These are phyloP conservation scores for Mycena vulgaris DNA, from an alignment of 768 basidiomycete species.

Conservation along the genomic window DNA sequence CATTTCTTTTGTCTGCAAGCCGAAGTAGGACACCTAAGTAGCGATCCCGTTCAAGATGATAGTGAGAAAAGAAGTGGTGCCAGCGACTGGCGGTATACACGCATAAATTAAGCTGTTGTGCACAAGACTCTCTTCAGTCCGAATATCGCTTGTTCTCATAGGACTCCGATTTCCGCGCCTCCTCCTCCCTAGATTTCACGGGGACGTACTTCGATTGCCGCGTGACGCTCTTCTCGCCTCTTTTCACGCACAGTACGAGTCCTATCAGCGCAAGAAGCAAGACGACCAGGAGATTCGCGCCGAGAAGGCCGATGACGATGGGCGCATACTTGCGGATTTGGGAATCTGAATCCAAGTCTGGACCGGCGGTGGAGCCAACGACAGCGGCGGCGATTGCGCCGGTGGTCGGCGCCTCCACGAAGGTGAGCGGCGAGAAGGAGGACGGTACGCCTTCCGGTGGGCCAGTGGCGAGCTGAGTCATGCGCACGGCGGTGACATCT, in stretches of 20 bases:
- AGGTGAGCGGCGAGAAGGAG: neutral
- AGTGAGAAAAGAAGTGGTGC: no score
- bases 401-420: neutral
- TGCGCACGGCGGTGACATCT: conserved; percentile 6
- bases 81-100: no score
- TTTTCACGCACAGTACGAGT: conserved; percentile 11
- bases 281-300: conserved; percentile 20
- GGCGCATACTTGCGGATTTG: conserved; percentile 21
- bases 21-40: no score
- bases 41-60: no score
- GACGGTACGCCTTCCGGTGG: neutral
- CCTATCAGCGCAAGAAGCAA: conserved; percentile 17
- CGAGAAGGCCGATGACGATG: conserved; percentile 29
- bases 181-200: neutral
- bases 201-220: neutral
- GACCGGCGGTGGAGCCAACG: neutral
- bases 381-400: neutral
- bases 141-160: neutral
- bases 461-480: neutral
- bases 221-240: neutral
- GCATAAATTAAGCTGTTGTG: no score
- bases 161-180: neutral
- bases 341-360: neutral
- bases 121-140: neutral
- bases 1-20: no score